Conservation (phyloP, 306 rosid genomes). For the Lagenaria siceraria region DNA sequence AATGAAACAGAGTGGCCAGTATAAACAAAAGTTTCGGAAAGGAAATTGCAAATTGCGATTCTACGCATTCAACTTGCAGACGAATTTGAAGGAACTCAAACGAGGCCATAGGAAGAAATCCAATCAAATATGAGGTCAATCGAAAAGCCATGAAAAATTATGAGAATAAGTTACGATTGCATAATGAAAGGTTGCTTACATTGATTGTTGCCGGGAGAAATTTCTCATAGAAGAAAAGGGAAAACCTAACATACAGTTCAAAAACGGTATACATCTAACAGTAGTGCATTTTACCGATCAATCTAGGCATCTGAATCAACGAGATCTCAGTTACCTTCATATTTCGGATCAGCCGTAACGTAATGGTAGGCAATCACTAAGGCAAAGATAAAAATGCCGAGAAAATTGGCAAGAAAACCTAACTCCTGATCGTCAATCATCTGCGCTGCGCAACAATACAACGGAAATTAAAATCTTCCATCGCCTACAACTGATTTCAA, state of each 20-base stretch:
- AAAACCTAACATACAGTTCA: neutral
- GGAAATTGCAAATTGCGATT: neutral
- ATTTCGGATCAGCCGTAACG: constrained; percentile 84
- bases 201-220: neutral
- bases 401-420: constrained; percentile 90
- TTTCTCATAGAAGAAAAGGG: neutral
- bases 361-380: constrained; percentile 79
- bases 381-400: constrained; percentile 70
- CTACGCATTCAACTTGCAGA: neutral
- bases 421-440: constrained; percentile 82
- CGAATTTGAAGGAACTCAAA: neutral
- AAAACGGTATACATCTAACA: neutral
- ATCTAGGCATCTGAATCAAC: neutral
- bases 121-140: neutral
- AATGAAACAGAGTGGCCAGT: neutral
- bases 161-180: neutral
- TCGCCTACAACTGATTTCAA: neutral
- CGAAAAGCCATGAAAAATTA: neutral
- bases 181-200: neutral
- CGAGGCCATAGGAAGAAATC: neutral
- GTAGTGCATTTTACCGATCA: neutral
- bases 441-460: constrained; percentile 28
- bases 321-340: constrained; percentile 19
- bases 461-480: neutral
- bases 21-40: neutral